phyloP scores from a whole-genome alignment of 768 basidiomycete genomes.

The Gyrodon lividus region DNA sequence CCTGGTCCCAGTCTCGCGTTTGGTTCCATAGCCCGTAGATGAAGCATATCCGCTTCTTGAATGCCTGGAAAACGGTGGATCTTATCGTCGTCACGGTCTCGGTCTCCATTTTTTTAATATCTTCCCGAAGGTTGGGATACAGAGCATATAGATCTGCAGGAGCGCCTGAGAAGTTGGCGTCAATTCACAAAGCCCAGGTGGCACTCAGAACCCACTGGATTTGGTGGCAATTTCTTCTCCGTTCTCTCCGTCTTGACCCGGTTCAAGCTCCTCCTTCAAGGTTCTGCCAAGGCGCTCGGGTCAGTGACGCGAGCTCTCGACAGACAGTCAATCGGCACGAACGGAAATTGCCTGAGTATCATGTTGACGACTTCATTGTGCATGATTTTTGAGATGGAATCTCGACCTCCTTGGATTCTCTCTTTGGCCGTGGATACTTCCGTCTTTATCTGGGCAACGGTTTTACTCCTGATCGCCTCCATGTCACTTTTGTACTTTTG shows the following conservation, averaged over 20 bases:
- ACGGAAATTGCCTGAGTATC: neutral
- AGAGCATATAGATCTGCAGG: neutral
- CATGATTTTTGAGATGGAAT: neutral
- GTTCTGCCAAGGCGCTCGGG: neutral
- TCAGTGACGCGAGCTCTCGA: neutral
- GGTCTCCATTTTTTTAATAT: neutral
- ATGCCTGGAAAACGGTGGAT: neutral
- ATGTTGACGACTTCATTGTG: neutral
- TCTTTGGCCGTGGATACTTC: neutral
- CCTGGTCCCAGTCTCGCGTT: neutral
- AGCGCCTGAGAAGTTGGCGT: neutral
- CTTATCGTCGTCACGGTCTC: neutral
- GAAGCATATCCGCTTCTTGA: slow-evolving; percentile 2
- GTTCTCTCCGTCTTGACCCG: neutral
- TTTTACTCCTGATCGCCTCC: neutral
- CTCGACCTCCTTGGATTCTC: neutral
- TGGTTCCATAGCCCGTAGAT: neutral
- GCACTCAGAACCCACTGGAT: neutral
- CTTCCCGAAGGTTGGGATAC: neutral
- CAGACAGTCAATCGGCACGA: neutral
- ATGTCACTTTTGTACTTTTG: neutral
- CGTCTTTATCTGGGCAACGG: neutral
- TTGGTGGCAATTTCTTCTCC: neutral
- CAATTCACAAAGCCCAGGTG: neutral
- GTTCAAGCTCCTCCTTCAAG: neutral